Evolutionary conservation across 345 rosid genomes (phyloP), one percentile per base, ranked within the genome.

Genomic region (Salix caprea): DNA sequence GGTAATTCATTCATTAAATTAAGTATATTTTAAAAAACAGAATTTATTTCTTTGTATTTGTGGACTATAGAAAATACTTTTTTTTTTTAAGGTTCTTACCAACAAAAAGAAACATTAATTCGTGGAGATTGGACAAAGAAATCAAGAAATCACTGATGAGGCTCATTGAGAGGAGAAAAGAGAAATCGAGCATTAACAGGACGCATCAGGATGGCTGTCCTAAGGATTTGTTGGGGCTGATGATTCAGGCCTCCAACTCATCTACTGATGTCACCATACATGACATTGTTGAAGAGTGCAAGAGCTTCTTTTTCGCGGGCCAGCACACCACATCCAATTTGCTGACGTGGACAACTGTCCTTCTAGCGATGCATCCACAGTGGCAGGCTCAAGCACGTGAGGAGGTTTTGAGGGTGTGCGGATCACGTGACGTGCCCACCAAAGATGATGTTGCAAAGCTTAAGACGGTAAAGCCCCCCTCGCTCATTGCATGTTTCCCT

Each of bases 321-420:
- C 87, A 90, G 71, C 93, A 91, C 79, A 93, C 94, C 77, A 90
- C 96, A 0, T 83, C 97, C 7, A 81, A 78, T 32, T 74, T 91
- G 71, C 89, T 91, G 13, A 85, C 87, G 62, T 92, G 97, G 97
- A 88, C 92, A 1, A 78, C 88, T 79, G 81, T 93, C 67, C 75
- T 88, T 73, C 77, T 93, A 9, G 83, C 90, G 15, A 76, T 83
- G 79, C 87, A 91, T 74, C 82, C 81, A 18, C 7, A 85, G 1
- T 91, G 97, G 96, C 97, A 93, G 83, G 83, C 71, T 54, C 76
- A 69, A 48, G 97, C 94, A 56, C 89, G 96, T 82, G 88, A 90
- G 66, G 97, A 93, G 77, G 87, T 90, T 0, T 75, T 84, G 11
- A 74, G 82, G 68, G 87, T 83, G 32, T 84, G 91, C 58, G 91